Conservation (phyloP, 495 filamentous ascomycete species). For the Penicillium subrubescens region DNA sequence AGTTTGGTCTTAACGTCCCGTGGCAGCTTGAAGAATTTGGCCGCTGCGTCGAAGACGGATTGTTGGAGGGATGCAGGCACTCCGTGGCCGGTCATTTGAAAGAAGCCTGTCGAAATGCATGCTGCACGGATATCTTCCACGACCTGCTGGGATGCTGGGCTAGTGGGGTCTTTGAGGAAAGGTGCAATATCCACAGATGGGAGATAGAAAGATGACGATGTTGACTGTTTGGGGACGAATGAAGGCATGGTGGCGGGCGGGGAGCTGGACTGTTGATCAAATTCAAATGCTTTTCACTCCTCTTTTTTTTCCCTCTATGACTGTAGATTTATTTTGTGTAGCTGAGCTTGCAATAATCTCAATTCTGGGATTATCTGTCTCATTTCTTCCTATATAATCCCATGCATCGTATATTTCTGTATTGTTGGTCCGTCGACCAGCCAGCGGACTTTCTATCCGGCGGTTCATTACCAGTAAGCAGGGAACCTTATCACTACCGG, state of each 20-base stretch:
- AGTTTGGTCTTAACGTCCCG: conserved; percentile 30
- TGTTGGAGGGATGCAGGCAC: conserved; percentile 28
- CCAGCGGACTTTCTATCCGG: conserved; percentile 4
- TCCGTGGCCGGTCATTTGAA: conserved; percentile 38
- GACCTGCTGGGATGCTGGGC: conserved; percentile 21
- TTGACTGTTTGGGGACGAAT: neutral
- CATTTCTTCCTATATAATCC: no score
- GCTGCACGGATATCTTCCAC: conserved; percentile 27
- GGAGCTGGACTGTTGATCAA: neutral
- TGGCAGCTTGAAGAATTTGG: conserved; percentile 36
- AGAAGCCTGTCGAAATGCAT: conserved; percentile 40
- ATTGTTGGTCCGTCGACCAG: neutral
- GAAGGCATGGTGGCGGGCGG: neutral
- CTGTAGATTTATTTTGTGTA: neutral
- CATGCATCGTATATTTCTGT: no score
- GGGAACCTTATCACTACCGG: neutral
- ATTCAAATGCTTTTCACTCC: neutral
- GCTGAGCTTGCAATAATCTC: neutral
- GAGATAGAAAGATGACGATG: conserved; percentile 7
- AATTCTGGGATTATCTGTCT: neutral
- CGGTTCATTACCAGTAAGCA: neutral
- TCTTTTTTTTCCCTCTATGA: neutral
- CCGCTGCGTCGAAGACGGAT: conserved; percentile 25
- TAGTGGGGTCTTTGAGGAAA: conserved; percentile 32
- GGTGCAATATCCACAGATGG: conserved; percentile 15